phyloP scores from a whole-genome alignment of 345 rosid species.

The Citrus glauca region DNA sequence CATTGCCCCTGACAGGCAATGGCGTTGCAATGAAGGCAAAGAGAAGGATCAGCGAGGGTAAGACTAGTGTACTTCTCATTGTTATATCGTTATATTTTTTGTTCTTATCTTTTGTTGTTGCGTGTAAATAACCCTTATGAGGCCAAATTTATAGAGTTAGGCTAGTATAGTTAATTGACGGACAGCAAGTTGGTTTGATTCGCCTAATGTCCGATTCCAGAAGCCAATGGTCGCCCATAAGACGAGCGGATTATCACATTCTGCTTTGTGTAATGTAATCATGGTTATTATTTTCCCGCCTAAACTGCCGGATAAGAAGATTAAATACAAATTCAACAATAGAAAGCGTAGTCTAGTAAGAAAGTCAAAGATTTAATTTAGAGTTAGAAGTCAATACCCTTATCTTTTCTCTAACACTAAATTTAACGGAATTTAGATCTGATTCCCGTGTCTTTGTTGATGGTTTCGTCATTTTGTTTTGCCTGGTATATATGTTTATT shows the following conservation, averaged over 20 bases:
- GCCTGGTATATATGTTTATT: too few species aligned
- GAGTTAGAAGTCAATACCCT: background rate
- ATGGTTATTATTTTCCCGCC: too few species aligned
- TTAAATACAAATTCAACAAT: too few species aligned
- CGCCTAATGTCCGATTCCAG: background rate
- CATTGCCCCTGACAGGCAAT: constrained; percentile 3
- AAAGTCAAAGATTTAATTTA: too few species aligned
- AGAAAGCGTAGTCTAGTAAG: background rate
- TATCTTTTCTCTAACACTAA: background rate
- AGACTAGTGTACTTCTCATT: background rate
- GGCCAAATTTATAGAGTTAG: background rate
- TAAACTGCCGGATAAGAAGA: background rate
- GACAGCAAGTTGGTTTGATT: background rate
- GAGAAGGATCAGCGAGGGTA: constrained; percentile 15
- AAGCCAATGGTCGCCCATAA: background rate
- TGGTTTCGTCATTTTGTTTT: background rate
- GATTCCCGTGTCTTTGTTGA: background rate
- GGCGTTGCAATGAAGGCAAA: constrained; percentile 13
- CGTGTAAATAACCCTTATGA: background rate
- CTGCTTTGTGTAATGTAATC: background rate
- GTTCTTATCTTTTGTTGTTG: background rate
- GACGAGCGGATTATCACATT: background rate
- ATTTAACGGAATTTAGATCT: background rate
- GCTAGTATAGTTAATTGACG: background rate
- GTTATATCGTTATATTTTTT: background rate